Conservation (phyloP, 768 basidiomycete genomes). For the Lactifluus echinatus region DNA sequence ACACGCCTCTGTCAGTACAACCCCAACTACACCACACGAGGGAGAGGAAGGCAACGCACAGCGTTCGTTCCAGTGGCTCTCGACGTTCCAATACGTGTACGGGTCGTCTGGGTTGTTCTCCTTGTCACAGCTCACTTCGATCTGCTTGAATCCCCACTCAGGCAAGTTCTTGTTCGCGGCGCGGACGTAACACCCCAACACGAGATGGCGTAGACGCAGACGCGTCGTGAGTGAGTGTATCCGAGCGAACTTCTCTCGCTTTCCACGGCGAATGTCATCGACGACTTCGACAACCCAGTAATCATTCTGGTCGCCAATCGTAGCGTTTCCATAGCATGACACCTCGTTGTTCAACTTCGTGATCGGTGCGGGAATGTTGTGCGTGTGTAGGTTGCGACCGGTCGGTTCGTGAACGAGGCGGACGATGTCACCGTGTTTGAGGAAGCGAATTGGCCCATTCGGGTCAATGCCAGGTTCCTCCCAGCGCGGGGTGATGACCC, state of each 20-base stretch:
- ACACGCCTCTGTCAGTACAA: background rate
- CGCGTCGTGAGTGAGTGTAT: constrained; percentile 91
- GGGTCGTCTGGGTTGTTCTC: constrained; percentile 71
- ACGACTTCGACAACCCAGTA: constrained; percentile 92
- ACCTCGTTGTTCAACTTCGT: constrained; percentile 88
- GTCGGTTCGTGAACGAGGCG: constrained; percentile 79
- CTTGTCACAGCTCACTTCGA: constrained; percentile 91
- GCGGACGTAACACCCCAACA: constrained; percentile 77
- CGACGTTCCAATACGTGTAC: constrained; percentile 97
- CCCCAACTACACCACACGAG: background rate
- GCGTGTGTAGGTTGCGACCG: constrained; percentile 87
- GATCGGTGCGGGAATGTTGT: constrained; percentile 78
- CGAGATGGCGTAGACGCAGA: constrained; percentile 71
- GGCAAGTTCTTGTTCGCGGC: constrained; percentile 86
- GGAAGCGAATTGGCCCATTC: constrained; percentile 57
- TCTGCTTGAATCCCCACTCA: constrained; percentile 99
- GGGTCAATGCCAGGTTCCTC: constrained; percentile 58
- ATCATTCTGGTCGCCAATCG: constrained; percentile 82
- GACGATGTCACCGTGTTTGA: constrained; percentile 68
- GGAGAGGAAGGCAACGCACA: constrained; percentile 43
- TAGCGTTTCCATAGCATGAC: constrained; percentile 86
- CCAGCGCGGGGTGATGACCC: constrained; percentile 77
- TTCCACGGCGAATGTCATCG: constrained; percentile 72
- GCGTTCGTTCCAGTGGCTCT: constrained; percentile 93
- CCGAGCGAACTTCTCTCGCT: constrained; percentile 43